Evolutionary conservation across 148 eudicot genomes (phyloP).

Genomic region (Spergularia marina): DNA sequence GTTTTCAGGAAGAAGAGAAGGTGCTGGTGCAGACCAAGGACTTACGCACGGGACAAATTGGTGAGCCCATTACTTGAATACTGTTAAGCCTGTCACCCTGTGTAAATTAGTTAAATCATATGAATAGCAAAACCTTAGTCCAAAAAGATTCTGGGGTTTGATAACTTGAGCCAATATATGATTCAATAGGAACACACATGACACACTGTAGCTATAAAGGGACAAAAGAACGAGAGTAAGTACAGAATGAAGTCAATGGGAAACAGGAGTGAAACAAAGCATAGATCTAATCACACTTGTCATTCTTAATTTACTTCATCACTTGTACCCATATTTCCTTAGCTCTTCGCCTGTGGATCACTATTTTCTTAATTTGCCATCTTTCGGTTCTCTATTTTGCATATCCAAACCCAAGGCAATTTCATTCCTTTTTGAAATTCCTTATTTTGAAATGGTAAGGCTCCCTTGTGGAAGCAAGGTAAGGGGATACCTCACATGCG

Average conservation of each 20-base stretch:
- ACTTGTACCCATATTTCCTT: neutral
- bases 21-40: slow-evolving; percentile 47
- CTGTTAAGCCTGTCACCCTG: neutral
- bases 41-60: slow-evolving; percentile 43
- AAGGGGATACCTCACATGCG: too few relatives aligned
- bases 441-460: too few relatives aligned
- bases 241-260: neutral
- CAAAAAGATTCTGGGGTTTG: neutral
- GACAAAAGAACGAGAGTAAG: neutral
- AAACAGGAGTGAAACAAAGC: neutral
- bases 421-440: neutral
- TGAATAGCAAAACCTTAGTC: neutral
- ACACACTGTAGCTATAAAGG: neutral
- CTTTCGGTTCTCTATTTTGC: neutral
- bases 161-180: neutral
- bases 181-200: neutral
- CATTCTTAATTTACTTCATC: neutral
- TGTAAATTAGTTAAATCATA: neutral
- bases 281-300: too few relatives aligned
- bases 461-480: too few relatives aligned
- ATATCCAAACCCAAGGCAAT: neutral
- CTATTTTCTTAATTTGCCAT: neutral
- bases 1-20: slow-evolving; percentile 75
- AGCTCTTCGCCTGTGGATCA: neutral
- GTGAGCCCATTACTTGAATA: slow-evolving; percentile 33